phyloP scores from a whole-genome alignment of 768 basidiomycete genomes.

The Pleurotus tuber-regium region DNA sequence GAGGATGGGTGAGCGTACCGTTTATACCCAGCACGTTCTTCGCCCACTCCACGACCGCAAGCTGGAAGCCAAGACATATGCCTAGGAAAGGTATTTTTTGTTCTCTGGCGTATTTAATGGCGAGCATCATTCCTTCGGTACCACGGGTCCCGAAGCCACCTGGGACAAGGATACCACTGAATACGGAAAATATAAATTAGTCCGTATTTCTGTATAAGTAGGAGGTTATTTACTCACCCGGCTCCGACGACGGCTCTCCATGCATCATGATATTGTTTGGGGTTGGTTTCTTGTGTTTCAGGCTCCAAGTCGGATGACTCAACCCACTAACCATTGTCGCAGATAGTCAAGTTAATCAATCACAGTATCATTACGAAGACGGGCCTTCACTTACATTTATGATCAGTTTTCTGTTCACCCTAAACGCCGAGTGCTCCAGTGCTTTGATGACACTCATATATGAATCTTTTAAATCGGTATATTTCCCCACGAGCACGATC shows the following conservation, averaged over 20 bases:
- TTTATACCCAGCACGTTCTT: slow-evolving; percentile 73
- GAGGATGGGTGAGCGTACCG: slow-evolving; percentile 38
- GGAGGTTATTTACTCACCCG: slow-evolving; percentile 46
- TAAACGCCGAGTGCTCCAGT: slow-evolving; percentile 94
- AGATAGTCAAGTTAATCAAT: slow-evolving; percentile 1
- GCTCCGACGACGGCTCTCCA: slow-evolving; percentile 92
- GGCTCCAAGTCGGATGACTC: slow-evolving; percentile 91
- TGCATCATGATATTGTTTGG: slow-evolving; percentile 91
- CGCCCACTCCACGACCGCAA: slow-evolving; percentile 95
- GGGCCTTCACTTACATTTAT: slow-evolving; percentile 57
- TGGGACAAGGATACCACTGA: slow-evolving; percentile 92
- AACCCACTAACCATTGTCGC: slow-evolving; percentile 68
- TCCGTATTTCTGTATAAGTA: neutral
- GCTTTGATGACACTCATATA: slow-evolving; percentile 99
- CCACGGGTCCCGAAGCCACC: slow-evolving; percentile 95
- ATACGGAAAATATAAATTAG: slow-evolving; percentile 11
- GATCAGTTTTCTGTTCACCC: slow-evolving; percentile 79
- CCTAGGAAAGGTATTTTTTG: slow-evolving; percentile 94
- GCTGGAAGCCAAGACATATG: slow-evolving; percentile 96
- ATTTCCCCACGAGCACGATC: slow-evolving; percentile 95
- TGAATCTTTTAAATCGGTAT: slow-evolving; percentile 94
- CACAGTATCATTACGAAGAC: neutral
- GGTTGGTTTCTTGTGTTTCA: slow-evolving; percentile 71
- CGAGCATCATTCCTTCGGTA: slow-evolving; percentile 96
- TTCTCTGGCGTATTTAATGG: slow-evolving; percentile 96